Conservation (phyloP, 257 asterid species). For the Gentiana macrophylla region DNA sequence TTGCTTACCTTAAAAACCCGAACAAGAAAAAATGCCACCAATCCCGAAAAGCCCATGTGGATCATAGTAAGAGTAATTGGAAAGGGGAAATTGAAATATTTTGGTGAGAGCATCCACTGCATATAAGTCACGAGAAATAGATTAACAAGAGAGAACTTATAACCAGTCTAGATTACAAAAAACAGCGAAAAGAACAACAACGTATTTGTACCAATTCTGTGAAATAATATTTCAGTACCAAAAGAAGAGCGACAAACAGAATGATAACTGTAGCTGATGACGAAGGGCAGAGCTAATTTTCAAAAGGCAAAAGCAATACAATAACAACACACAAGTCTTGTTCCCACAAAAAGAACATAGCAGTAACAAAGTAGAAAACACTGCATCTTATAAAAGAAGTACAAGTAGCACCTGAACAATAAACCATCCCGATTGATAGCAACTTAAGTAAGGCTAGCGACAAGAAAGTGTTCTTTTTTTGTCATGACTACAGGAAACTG, state of each 20-base stretch:
- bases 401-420: too few species aligned
- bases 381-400: too few species aligned
- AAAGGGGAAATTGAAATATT: constrained; percentile 88
- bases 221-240: background rate
- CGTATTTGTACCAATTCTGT: background rate
- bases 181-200: too few species aligned
- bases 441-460: too few species aligned
- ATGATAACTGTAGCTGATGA: background rate
- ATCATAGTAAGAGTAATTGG: constrained; percentile 98
- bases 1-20: constrained; percentile 78
- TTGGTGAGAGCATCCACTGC: constrained; percentile 99
- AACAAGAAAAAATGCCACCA: constrained; percentile 80
- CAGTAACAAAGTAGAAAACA: background rate
- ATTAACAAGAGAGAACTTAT: constrained; percentile 4
- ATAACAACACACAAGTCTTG: too few species aligned
- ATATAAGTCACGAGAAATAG: constrained; percentile 16
- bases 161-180: background rate
- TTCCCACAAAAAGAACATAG: too few species aligned
- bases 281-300: background rate
- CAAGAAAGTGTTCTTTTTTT: too few species aligned
- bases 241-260: background rate
- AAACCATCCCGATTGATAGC: too few species aligned
- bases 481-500: too few species aligned
- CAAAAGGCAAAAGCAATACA: background rate
- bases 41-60: constrained; percentile 96